Evolutionary conservation across 805 yeast genomes (phyloP), one percentile per base, ranked within the genome.

Genomic region (Saturnispora silvae): DNA sequence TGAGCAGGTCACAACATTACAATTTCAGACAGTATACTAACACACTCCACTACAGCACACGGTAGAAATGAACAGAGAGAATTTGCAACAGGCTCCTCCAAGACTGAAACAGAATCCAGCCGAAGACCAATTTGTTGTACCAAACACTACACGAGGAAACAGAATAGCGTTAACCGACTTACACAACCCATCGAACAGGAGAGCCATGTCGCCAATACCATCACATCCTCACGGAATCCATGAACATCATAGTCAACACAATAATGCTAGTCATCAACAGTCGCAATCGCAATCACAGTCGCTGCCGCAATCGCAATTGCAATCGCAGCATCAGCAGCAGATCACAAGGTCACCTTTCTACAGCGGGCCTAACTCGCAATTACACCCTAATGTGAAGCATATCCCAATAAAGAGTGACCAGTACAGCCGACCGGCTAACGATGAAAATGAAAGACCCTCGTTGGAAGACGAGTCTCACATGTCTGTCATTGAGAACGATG

Each of bases 221-320:
- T 11, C 19, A 26, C 45, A 40, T 27, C 13, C 28, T 26, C 45
- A 40, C 27, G n/a, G n/a, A n/a, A n/a, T n/a, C n/a, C n/a, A n/a
- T n/a, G n/a, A n/a, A n/a, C n/a, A n/a, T n/a, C n/a, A n/a, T n/a
- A n/a, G n/a, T n/a, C n/a, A n/a, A n/a, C n/a, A n/a, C n/a, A n/a
- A n/a, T n/a, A n/a, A n/a, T n/a, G n/a, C n/a, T n/a, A n/a, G 25
- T 24, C 33, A 33, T 16, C 24, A 20, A 11, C 23, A 28, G 16
- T 14, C 11, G 20, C 37, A 34, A n/a, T n/a, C n/a, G n/a, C n/a
- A n/a, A n/a, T n/a, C n/a, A n/a, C n/a, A n/a, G 62, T 50, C 94
- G 67, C 22, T 59, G 54, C 22, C 36, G 9, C 38, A 43, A 20
- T 19, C 39, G 5, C 74, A 79, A 16, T 67, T 72, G 24, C 45